Conservation (phyloP, 2,329 filamentous ascomycete genomes). For the Diaporthe ilicicola region DNA sequence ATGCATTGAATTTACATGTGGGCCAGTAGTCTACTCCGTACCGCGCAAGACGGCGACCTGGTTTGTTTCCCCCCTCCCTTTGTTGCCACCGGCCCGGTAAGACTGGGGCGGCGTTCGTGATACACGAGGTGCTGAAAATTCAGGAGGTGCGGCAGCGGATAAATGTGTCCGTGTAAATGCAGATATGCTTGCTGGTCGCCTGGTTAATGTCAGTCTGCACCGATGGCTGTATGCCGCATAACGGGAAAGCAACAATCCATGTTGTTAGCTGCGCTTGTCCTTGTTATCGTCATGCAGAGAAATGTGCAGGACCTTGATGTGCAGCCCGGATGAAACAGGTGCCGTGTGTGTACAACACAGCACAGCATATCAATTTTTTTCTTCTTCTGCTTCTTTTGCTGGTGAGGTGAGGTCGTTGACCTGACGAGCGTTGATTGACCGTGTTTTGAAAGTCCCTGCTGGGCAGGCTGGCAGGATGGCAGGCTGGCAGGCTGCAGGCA, state of each 20-base stretch:
- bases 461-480: neutral
- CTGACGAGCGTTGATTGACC: neutral
- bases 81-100: neutral
- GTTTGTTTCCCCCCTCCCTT: neutral
- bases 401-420: neutral
- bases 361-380: neutral
- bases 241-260: neutral
- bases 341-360: neutral
- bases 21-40: neutral
- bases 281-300: neutral
- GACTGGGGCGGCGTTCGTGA: no score
- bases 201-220: neutral
- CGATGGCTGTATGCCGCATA: neutral
- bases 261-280: neutral
- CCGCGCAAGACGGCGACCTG: neutral
- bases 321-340: slow-evolving; percentile 1
- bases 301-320: neutral
- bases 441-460: slow-evolving; percentile 10
- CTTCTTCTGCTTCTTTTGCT: neutral
- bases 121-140: no score
- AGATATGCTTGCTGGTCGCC: neutral
- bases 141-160: no score
- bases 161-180: neutral
- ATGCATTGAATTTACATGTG: neutral
- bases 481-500: neutral